Evolutionary conservation across 139 green algal genomes (phyloP).

Genomic region (Volvox africanus): DNA sequence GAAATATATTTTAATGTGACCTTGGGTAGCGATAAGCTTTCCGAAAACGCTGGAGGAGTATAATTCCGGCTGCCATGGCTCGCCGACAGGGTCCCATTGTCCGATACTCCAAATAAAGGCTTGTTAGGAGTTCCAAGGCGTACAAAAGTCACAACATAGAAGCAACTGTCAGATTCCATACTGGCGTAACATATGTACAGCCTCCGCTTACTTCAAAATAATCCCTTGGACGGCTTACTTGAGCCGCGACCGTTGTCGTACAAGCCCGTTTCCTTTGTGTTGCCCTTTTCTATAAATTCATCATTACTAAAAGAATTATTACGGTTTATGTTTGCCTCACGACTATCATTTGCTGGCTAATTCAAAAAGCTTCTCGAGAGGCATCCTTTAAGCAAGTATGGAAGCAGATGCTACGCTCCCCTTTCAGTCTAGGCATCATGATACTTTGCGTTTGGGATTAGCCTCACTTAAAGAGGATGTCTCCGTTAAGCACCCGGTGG

Average conservation of each 20-base stretch:
- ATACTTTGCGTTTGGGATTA: conserved; percentile 79
- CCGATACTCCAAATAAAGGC: no score
- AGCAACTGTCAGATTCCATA: no score
- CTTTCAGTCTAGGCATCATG: conserved; percentile 69
- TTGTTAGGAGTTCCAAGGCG: no score
- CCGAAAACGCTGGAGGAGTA: no score
- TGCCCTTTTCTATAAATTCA: not conserved
- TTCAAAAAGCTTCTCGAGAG: conserved; percentile 11
- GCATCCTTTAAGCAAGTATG: not conserved
- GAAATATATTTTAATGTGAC: no score
- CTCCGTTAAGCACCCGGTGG: conserved; percentile 73
- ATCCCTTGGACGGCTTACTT: no score
- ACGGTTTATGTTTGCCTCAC: not conserved
- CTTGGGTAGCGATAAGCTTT: no score
- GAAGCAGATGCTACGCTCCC: conserved; percentile 58
- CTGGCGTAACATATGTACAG: no score
- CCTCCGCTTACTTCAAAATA: no score
- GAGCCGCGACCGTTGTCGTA: not conserved
- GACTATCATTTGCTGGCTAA: not conserved
- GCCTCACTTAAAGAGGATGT: conserved; percentile 80
- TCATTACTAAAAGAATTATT: not conserved
- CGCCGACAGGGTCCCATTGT: no score
- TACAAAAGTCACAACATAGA: no score
- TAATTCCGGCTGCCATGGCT: no score
- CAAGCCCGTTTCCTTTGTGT: not conserved